Conservation (phyloP, 352 stramenopile species). For the Pythium monospermum region DNA sequence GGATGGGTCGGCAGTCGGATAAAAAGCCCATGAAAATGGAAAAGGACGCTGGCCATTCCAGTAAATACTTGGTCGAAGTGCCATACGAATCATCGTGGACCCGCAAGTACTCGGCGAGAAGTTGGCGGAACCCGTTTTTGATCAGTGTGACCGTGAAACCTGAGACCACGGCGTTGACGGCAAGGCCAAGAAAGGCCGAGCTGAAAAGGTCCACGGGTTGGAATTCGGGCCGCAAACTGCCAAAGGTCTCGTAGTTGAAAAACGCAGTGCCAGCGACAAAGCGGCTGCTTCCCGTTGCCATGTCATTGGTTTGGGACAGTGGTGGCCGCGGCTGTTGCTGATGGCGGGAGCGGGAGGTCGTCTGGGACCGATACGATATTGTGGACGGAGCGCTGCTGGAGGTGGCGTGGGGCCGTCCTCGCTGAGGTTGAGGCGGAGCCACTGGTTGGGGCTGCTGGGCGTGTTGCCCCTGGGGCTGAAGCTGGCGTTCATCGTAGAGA, state of each 20-base stretch:
- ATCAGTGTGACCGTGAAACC: conserved; percentile 31
- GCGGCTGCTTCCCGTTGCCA: conserved; percentile 16
- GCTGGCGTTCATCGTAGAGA: too few species aligned
- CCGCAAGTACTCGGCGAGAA: conserved; percentile 42
- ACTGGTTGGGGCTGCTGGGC: too few species aligned
- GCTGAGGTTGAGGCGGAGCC: too few species aligned
- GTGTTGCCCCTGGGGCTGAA: too few species aligned
- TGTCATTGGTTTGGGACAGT: too few species aligned
- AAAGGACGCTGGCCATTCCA: conserved; percentile 49
- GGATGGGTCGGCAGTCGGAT: conserved; percentile 87
- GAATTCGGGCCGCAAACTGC: conserved; percentile 48
- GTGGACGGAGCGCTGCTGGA: too few species aligned
- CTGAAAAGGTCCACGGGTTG: conserved; percentile 29
- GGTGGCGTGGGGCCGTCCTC: too few species aligned
- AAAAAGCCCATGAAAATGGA: conserved; percentile 86
- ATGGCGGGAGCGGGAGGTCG: too few species aligned
- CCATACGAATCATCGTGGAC: conserved; percentile 15
- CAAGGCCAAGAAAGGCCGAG: conserved; percentile 33
- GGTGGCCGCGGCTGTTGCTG: too few species aligned
- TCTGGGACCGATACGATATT: too few species aligned
- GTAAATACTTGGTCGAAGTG: conserved; percentile 39
- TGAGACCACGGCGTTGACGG: conserved; percentile 25
- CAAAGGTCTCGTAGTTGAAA: conserved; percentile 60
- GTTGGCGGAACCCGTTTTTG: conserved; percentile 31
- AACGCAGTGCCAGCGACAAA: conserved; percentile 63